phyloP scores from a whole-genome alignment of 106 monocot genomes.

The Platanthera guangdongensis region DNA sequence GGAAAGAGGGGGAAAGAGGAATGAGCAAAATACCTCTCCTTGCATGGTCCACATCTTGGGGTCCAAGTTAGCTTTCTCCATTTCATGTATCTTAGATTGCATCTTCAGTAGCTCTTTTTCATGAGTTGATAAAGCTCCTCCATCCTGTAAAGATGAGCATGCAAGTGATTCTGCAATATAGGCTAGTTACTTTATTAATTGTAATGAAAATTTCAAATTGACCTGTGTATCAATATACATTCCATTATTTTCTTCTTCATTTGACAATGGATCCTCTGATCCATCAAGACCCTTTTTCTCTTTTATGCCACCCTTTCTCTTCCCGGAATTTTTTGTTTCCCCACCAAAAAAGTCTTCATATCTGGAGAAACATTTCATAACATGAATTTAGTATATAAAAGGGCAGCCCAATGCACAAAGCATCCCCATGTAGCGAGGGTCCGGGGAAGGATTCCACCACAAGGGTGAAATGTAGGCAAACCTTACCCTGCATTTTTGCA shows the following conservation, averaged over 20 bases:
- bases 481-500: too few species aligned
- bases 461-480: too few species aligned
- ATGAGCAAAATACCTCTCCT: conserved; percentile 60
- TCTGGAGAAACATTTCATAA: conserved; percentile 23
- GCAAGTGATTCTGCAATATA: not conserved
- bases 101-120: conserved; percentile 56
- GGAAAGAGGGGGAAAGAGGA: not conserved
- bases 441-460: too few species aligned
- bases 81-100: conserved; percentile 57
- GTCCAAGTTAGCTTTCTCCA: conserved; percentile 85
- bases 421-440: too few species aligned
- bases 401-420: too few species aligned
- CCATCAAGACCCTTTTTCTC: conserved; percentile 19
- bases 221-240: conserved; percentile 23
- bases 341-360: conserved; percentile 79
- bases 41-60: conserved; percentile 86
- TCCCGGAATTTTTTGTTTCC: conserved; percentile 24
- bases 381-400: not conserved
- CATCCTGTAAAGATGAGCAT: conserved; percentile 28
- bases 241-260: conserved; percentile 31
- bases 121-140: conserved; percentile 51
- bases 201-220: not conserved
- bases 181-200: not conserved
- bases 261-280: conserved; percentile 19
- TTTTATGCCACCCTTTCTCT: conserved; percentile 17